These are phyloP conservation scores for Cutaneotrichosporon curvatum DNA, from an alignment of 1,284 basidiomycete species.

Conservation along the genomic window DNA sequence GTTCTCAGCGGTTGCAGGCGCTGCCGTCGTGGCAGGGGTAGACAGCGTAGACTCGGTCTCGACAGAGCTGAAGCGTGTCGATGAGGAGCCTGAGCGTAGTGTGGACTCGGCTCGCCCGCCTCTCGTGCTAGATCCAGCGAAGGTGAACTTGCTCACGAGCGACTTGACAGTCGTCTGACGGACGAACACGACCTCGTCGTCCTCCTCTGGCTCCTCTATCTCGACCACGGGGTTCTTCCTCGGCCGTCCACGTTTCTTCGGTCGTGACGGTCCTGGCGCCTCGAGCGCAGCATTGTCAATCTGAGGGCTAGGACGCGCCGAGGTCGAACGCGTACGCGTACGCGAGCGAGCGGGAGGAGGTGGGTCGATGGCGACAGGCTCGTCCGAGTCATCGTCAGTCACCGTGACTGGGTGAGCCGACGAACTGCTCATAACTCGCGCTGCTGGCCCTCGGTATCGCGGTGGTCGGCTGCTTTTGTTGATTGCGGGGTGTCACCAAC, in stretches of 20 bases:
- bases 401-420: neutral
- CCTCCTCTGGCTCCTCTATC: conserved; percentile 4
- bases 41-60: neutral
- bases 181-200: conserved; percentile 17
- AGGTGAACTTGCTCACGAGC: conserved; percentile 7
- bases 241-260: conserved; percentile 1
- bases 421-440: neutral
- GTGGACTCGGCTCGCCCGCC: no score
- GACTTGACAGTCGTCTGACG: conserved; percentile 2
- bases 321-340: neutral
- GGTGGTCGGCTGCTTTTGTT: neutral
- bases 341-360: neutral
- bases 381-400: conserved; percentile 16
- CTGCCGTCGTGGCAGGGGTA: no score
- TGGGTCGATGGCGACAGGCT: conserved; percentile 14
- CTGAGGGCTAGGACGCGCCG: neutral
- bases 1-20: no score
- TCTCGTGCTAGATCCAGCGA: neutral
- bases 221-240: neutral
- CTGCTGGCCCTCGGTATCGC: no score
- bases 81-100: no score
- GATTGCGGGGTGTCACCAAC: neutral
- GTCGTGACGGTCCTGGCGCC: neutral
- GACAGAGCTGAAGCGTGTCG: neutral
- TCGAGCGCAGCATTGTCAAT: neutral